phyloP scores from a whole-genome alignment of 306 rosid genomes.

The Trifolium fragiferum region DNA sequence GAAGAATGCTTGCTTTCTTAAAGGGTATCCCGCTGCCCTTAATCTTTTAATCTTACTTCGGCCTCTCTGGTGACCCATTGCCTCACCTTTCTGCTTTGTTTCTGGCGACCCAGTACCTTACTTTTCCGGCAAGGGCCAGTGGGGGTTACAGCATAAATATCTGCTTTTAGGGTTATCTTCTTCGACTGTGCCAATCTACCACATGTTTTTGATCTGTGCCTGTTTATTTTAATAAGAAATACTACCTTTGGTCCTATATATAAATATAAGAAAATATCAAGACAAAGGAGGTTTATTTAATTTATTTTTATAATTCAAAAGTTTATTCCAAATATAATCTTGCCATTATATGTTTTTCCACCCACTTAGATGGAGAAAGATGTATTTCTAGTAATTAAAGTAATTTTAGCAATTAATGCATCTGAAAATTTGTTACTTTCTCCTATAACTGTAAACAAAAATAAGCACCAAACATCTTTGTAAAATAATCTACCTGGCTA shows the following conservation, averaged over 20 bases:
- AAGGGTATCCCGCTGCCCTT: neutral
- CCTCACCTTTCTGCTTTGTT: neutral
- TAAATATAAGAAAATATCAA: no score
- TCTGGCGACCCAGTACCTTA: neutral
- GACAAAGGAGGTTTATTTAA: no score
- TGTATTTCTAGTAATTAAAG: neutral
- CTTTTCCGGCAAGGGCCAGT: neutral
- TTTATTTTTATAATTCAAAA: neutral
- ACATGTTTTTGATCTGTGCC: neutral
- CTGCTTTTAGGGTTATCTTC: neutral
- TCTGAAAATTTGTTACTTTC: neutral
- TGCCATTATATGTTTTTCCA: neutral
- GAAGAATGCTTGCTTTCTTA: slow-evolving; percentile 1
- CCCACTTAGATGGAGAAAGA: neutral
- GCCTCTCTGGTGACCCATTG: neutral
- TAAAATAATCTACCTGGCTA: neutral
- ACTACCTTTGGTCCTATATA: neutral
- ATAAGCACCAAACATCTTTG: neutral
- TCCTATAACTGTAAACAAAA: neutral
- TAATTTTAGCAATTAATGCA: neutral
- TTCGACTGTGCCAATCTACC: neutral
- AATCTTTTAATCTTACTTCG: neutral
- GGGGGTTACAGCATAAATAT: neutral
- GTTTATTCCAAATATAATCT: neutral
- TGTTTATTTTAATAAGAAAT: neutral